Conservation (phyloP, 2,329 filamentous ascomycete genomes). For the Alternaria sp. region DNA sequence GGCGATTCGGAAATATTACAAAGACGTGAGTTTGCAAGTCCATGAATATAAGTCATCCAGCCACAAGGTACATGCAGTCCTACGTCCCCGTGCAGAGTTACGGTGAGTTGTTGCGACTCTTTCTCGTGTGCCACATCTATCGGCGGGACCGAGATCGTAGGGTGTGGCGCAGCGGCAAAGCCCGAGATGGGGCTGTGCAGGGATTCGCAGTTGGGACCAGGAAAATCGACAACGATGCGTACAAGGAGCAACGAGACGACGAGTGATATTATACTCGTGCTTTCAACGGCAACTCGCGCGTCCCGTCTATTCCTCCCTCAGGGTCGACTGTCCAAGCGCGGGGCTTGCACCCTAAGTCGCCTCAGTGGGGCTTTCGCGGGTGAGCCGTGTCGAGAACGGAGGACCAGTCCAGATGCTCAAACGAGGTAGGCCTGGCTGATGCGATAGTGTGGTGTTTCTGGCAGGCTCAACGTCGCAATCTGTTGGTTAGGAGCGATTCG, state of each 20-base stretch:
- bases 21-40: slow-evolving; percentile 36
- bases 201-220: slow-evolving; percentile 25
- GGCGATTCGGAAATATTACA: slow-evolving; percentile 38
- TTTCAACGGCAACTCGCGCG: slow-evolving; percentile 30
- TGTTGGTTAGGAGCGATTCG: slow-evolving; percentile 39
- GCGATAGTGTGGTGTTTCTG: slow-evolving; percentile 16
- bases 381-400: slow-evolving; percentile 32
- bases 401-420: slow-evolving; percentile 27
- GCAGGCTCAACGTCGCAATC: slow-evolving; percentile 18
- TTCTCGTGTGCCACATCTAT: slow-evolving; percentile 31
- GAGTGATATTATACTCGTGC: slow-evolving; percentile 37
- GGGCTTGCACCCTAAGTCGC: slow-evolving; percentile 37
- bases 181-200: slow-evolving; percentile 42
- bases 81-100: slow-evolving; percentile 35
- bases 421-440: slow-evolving; percentile 26
- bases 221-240: slow-evolving; percentile 36
- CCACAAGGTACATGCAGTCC: slow-evolving; percentile 34
- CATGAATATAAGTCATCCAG: slow-evolving; percentile 39
- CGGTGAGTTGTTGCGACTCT: slow-evolving; percentile 36
- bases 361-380: slow-evolving; percentile 39
- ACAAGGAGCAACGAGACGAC: slow-evolving; percentile 29
- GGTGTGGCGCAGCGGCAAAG: slow-evolving; percentile 40
- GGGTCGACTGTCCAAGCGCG: slow-evolving; percentile 37
- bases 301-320: slow-evolving; percentile 31
- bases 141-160: slow-evolving; percentile 35